A percentile compares a stretch with the other conserved stretches of the same genome.
These are phyloP conservation scores for Hanseniaspora guilliermondii DNA, from an alignment of 805 yeast genomes.

Conservation along the genomic window DNA sequence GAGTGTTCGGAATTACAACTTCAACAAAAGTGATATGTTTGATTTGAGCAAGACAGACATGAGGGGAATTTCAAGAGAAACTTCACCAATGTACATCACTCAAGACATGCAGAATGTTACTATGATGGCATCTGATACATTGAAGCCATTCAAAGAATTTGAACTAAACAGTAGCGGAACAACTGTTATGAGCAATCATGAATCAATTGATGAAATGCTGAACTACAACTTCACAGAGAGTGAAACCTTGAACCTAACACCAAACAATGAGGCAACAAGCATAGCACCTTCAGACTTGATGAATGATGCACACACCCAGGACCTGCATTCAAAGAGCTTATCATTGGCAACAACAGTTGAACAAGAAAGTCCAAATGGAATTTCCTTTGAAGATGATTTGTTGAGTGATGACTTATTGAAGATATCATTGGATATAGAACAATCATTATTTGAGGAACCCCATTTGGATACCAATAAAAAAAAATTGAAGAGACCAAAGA, in stretches of 20 bases:
- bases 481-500: background rate
- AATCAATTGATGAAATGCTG: background rate
- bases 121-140: background rate
- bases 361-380: background rate
- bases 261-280: background rate
- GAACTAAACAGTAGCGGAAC: conserved; percentile 2
- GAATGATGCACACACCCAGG: background rate
- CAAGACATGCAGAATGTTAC: background rate
- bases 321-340: background rate
- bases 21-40: background rate
- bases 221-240: background rate
- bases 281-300: background rate
- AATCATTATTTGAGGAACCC: background rate
- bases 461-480: background rate
- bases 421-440: background rate
- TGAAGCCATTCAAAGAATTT: background rate
- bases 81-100: conserved; percentile 10
- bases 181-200: background rate
- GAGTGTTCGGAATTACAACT: background rate
- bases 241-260: background rate
- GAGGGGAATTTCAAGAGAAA: conserved; percentile 1
- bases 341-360: background rate
- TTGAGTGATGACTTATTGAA: background rate
- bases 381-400: background rate
- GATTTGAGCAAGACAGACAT: background rate